Base-by-base conservation (phyloP, 176 grass and related monocot genomes). In the Olyra latifolia region DNA sequence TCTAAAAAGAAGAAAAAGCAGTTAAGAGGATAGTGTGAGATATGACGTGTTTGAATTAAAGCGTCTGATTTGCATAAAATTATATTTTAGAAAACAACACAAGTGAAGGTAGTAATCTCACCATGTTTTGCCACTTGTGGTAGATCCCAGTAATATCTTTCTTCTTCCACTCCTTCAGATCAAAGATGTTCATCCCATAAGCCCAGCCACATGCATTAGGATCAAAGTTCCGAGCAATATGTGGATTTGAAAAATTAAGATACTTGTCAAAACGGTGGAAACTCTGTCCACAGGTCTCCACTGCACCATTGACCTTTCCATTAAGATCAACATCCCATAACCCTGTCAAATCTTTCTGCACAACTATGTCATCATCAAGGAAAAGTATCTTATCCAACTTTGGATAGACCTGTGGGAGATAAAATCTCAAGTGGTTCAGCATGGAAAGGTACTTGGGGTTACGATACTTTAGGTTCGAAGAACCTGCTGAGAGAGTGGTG, bases 231-330 rank as follows among this genome's bases (percentile, higher is more conserved):
- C 90, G 82, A 74, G 96, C 92, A 88, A 99, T 95, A 71, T 99
- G 92, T 40, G 96, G 96, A 67, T 99, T 99, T 67, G 96, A 99
- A 81, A 99, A 99, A 76, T 99, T 99, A 66, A 99, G 89, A 87
- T 99, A 99, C 81, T 99, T 95, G 79, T 99, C 96, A 79, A 99
- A 99, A 19, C 96, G 88, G 63, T 99, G 96, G 83, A 99, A 99
- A 81, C 92, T 99, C 88, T 95, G 81, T 38, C 96, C 90, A 64
- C 96, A 99, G 22, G 96, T 99, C 69, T 95, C 90, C 53, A 99
- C 92, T 40, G 96, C 96, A 59, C 96, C 96, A 79, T 95, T 99
- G 38, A 99, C 96, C 73, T 90, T 99, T 67, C 88, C 96, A 41
- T 95, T 99, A 77, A 99, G 87, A 87, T 99, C 84, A 78, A 99